Base-by-base conservation (phyloP, 2,329 filamentous ascomycete species). In the Talaromyces sp. region DNA sequence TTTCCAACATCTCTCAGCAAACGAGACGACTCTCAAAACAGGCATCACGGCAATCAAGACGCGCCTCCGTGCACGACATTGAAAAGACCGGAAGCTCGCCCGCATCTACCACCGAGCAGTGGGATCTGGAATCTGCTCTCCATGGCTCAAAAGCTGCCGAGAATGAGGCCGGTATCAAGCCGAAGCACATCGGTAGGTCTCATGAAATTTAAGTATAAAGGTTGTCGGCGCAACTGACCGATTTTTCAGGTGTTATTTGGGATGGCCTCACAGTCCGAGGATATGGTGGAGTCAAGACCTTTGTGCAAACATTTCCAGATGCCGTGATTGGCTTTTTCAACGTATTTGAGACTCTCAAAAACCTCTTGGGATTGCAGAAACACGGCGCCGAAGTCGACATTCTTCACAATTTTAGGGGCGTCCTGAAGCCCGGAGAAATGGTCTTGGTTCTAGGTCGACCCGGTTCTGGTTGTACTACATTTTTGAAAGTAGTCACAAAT, bases 381-480 rank as follows among this genome's bases (percentile, higher is more conserved):
- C 91, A 90, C 74, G 88, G 88, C 2, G 82, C 81, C 37, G 90
- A 96, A 74, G 85, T 88, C 47, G 88, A 91, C 6, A 88, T 96
- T 54, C 78, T 96, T 27, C 84, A 91, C 67, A 82, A 85, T 68
- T 95, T 75, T 39, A 67, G 68, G 4, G 78, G 89, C 37, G 83
- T 90, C 1, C 86, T 87, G 64, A 88, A 89, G 68, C 90, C 92
- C 0, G 93, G 93, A 0, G 93, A 97, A 81, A 96, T 97, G 92
- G 85, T 94, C 0, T 82, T 96, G 1, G 92, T 96, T 0, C 82
- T 96, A 7, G 92, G 92, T 24, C 85, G 88, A 67, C 92, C 92
- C 0, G 91, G 91, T 0, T 74, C 88, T 85, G 88, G 88, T 31
- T 91, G 88, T 73, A 89, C 88, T 1, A 89, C 88, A 0, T 90